These are phyloP conservation scores for Fraxinus xanthoxyloides DNA, from an alignment of 305 asterid genomes.

Conservation along the genomic window DNA sequence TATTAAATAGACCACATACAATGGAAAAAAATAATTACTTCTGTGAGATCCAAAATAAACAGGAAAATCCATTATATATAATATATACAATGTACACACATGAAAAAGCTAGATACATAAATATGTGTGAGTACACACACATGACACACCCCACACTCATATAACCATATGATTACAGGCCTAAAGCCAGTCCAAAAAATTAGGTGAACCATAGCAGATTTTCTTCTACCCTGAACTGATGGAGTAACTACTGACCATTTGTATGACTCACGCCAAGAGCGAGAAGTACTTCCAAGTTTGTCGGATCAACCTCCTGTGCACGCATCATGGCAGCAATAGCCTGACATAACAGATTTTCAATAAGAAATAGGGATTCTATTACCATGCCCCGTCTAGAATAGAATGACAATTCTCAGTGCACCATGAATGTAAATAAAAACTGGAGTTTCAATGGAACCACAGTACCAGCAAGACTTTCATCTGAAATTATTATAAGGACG, in stretches of 20 bases:
- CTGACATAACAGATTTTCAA: slow-evolving; percentile 36
- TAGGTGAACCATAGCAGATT: neutral
- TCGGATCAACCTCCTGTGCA: slow-evolving; percentile 94
- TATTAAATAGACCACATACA: slow-evolving; percentile 1
- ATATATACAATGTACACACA: neutral
- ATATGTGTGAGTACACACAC: neutral
- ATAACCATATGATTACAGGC: neutral
- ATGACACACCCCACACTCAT: neutral
- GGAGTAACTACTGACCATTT: slow-evolving; percentile 68
- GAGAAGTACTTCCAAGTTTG: slow-evolving; percentile 95
- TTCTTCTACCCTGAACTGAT: slow-evolving; percentile 3
- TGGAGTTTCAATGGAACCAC: neutral
- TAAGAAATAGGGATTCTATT: neutral
- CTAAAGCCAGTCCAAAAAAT: neutral
- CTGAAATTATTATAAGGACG: neutral
- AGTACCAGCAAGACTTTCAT: slow-evolving; percentile 14
- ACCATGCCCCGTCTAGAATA: neutral
- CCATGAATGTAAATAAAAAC: neutral
- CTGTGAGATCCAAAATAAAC: neutral
- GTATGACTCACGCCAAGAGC: slow-evolving; percentile 99
- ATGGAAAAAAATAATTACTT: neutral
- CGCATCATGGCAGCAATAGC: slow-evolving; percentile 99
- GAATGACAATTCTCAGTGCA: neutral
- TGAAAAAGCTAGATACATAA: neutral
- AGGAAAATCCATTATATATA: neutral